These are phyloP conservation scores for Peronospora farinosa DNA, from an alignment of 352 stramenopile species.

Conservation along the genomic window DNA sequence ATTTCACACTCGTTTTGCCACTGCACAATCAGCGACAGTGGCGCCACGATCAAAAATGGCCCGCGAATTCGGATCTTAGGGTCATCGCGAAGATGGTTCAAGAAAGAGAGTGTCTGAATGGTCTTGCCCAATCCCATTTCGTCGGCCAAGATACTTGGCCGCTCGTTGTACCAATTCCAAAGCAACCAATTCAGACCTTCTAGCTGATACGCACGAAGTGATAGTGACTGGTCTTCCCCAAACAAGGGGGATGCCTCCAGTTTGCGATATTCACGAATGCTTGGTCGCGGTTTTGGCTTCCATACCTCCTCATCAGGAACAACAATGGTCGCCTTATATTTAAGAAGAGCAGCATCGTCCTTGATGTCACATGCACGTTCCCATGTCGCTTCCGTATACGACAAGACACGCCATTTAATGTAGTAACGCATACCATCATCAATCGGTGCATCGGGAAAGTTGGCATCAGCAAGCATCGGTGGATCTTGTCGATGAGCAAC, in stretches of 20 bases:
- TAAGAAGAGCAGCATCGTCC: slow-evolving; percentile 74
- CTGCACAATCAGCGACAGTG: slow-evolving; percentile 97
- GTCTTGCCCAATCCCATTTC: slow-evolving; percentile 93
- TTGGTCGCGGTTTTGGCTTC: slow-evolving; percentile 56
- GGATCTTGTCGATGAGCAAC: slow-evolving; percentile 70
- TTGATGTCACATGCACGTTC: slow-evolving; percentile 83
- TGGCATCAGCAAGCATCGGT: slow-evolving; percentile 42
- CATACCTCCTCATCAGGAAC: slow-evolving; percentile 59
- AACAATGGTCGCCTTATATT: slow-evolving; percentile 52
- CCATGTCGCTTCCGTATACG: slow-evolving; percentile 85
- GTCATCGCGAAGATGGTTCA: slow-evolving; percentile 89
- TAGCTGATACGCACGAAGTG: slow-evolving; percentile 75
- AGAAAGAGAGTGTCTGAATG: slow-evolving; percentile 89
- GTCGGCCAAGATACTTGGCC: slow-evolving; percentile 82
- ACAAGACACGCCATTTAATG: slow-evolving; percentile 84
- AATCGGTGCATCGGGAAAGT: slow-evolving; percentile 53
- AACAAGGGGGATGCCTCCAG: slow-evolving; percentile 73
- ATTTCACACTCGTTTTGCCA: slow-evolving; percentile 98
- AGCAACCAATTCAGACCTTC: slow-evolving; percentile 87
- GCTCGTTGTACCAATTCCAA: slow-evolving; percentile 89
- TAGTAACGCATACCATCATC: slow-evolving; percentile 85
- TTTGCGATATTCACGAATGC: slow-evolving; percentile 80
- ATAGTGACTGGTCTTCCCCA: slow-evolving; percentile 66
- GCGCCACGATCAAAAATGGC: slow-evolving; percentile 97
- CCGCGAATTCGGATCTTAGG: slow-evolving; percentile 87